Evolutionary conservation across 495 filamentous ascomycete species (phyloP), one percentile per base, ranked within the genome.

Genomic region (Aspergillus sclerotioniger): DNA sequence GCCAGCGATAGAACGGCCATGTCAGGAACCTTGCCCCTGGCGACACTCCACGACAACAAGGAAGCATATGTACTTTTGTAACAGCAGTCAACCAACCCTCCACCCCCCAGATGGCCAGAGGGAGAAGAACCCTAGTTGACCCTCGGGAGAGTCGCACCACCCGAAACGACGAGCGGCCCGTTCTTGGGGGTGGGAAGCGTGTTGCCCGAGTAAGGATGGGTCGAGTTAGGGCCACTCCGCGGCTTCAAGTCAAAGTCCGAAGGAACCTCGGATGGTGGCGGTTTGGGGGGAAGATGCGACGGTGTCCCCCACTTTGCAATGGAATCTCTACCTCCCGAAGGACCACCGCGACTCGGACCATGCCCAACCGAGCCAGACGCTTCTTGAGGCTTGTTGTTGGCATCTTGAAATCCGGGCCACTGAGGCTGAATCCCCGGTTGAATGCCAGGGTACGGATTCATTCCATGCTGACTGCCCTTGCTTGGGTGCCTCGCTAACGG

Each of bases 261-360:
- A 8, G 76, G 69, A 13, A 80, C 76, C 59, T 81, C 76, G 8
- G 80, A 80, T 29, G 80, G 80, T 17, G 80, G 80, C 19, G 80
- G 80, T 62, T 83, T 83, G 12, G 77, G 78, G 39, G 80, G 80
- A 17, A 83, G 71, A 62, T 82, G 78, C 28, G 79, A 75, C 6
- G 80, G 80, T 0, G 78, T 82, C 12, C 80, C 78, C 80, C 80
- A 83, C 73, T 82, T 83, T 0, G 80, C 72, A 41, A 79, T 79
- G 0, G 76, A 79, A 53, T 76, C 72, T 41, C 73, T 70, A 20
- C 62, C 53, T 10, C 63, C 63, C 3, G 61, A 46, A 46, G 60
- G 51, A 29, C 60, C 55, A 6, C 56, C 57, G 12, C 74, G 76
- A 50, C 39, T 21, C 32, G 60, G 41, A 49, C 50, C 59, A 19